Evolutionary conservation across 1,139 yeast species (phyloP).

Genomic region (Lodderomyces parapsilosis): DNA sequence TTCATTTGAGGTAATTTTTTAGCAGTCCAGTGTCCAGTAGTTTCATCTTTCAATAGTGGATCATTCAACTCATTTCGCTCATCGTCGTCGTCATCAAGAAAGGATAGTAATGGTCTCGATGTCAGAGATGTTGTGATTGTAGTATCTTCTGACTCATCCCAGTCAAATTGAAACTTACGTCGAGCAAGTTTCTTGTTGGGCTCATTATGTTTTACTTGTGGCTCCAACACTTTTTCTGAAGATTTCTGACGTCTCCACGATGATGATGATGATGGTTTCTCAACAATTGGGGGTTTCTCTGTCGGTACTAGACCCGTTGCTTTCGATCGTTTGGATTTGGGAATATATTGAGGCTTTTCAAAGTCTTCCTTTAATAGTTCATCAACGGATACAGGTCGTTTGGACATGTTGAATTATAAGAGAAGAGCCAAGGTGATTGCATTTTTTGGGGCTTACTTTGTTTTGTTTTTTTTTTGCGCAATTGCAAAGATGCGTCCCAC

Average conservation of each 20-base stretch:
- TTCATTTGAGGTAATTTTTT: conserved; percentile 68
- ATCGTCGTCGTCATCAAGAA: conserved; percentile 14
- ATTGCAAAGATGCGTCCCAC: neutral
- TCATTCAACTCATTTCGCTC: conserved; percentile 7
- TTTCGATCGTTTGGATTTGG: conserved; percentile 46
- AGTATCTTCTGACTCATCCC: conserved; percentile 73
- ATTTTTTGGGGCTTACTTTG: too few species aligned
- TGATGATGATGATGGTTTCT: conserved; percentile 6
- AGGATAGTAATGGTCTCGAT: conserved; percentile 29
- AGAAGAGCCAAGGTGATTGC: too few species aligned
- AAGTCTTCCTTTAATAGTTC: conserved; percentile 35
- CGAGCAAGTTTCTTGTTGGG: neutral
- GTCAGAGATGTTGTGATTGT: conserved; percentile 30
- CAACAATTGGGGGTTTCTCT: conserved; percentile 3
- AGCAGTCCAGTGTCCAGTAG: conserved; percentile 64
- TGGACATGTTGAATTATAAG: conserved; percentile 16
- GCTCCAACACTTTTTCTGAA: neutral
- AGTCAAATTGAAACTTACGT: conserved; percentile 56
- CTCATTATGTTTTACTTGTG: neutral
- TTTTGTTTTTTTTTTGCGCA: neutral
- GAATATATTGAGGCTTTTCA: conserved; percentile 42
- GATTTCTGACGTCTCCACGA: neutral
- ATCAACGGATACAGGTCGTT: conserved; percentile 41
- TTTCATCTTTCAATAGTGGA: conserved; percentile 14
- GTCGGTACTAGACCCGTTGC: conserved; percentile 19